Percentiles rank a stretch among this genome's conserved stretches.
Evolutionary conservation across 2,329 filamentous ascomycete species (phyloP).

Genomic region (Beauveria caledonica): DNA sequence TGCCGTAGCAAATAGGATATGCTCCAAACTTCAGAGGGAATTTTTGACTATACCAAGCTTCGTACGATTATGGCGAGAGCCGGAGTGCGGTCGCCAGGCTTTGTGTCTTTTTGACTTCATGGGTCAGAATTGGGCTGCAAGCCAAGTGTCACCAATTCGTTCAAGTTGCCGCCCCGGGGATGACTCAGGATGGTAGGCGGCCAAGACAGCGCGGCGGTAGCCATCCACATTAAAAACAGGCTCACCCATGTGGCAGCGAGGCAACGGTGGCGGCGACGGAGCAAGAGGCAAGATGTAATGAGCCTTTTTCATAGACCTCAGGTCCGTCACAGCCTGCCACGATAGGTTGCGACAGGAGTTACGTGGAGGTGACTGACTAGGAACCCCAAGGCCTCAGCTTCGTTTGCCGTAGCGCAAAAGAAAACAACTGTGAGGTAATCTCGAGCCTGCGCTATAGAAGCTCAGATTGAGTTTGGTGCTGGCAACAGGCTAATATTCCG

Average conservation of each 20-base stretch:
- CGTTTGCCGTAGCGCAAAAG: too few species aligned
- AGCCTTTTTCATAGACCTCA: neutral
- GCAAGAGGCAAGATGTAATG: neutral
- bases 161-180: neutral
- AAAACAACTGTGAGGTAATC: too few species aligned
- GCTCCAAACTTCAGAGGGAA: neutral
- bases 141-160: neutral
- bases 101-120: neutral
- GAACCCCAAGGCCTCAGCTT: neutral
- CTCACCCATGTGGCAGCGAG: constrained; percentile 11
- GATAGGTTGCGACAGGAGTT: neutral
- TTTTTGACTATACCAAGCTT: neutral
- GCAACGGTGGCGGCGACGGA: neutral
- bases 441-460: neutral
- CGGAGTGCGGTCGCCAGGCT: neutral
- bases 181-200: constrained; percentile 5
- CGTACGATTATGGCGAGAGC: neutral
- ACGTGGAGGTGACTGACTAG: neutral
- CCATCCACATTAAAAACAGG: constrained; percentile 11
- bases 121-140: neutral
- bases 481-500: neutral
- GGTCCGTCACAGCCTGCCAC: neutral
- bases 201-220: neutral
- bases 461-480: neutral
- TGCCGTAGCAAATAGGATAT: neutral